Evolutionary conservation across 345 rosid species (phyloP).

Genomic region (Ailanthus altissimus): DNA sequence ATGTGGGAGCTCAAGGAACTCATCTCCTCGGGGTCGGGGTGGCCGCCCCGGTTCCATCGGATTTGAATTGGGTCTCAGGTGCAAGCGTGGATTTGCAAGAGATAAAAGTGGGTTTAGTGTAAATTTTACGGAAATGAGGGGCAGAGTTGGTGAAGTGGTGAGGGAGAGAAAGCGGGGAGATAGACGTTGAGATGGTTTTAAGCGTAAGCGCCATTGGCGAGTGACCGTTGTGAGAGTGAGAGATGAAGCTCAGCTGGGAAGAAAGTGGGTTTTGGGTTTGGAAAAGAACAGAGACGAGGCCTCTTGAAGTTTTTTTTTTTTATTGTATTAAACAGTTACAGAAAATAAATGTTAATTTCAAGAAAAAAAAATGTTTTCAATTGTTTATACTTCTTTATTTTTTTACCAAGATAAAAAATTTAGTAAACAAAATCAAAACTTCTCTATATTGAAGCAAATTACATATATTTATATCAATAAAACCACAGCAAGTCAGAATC

Average conservation of each 20-base stretch:
- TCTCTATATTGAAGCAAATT: no score
- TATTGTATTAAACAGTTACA: no score
- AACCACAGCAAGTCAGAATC: not conserved
- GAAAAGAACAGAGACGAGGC: not conserved
- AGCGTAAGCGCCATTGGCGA: constrained; percentile 62
- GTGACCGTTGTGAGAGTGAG: not conserved
- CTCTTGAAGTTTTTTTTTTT: no score
- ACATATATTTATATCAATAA: no score
- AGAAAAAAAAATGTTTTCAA: no score
- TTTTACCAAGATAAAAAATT: no score
- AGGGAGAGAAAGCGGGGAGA: constrained; percentile 44
- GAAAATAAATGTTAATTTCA: no score
- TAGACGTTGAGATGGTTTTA: constrained; percentile 53
- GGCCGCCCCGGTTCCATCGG: constrained; percentile 72
- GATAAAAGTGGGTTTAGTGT: constrained; percentile 27
- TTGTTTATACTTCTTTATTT: no score
- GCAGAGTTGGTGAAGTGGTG: constrained; percentile 30
- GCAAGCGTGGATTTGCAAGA: constrained; percentile 46
- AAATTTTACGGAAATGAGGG: constrained; percentile 34
- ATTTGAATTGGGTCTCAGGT: constrained; percentile 35
- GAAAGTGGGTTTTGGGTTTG: not conserved
- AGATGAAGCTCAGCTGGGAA: not conserved
- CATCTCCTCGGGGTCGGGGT: constrained; percentile 70
- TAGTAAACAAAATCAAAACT: no score
- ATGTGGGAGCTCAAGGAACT: constrained; percentile 62